Evolutionary conservation across 108 stramenopile genomes (phyloP), one percentile per base, ranked within the genome.

Genomic region (Cyclotella baltica): DNA sequence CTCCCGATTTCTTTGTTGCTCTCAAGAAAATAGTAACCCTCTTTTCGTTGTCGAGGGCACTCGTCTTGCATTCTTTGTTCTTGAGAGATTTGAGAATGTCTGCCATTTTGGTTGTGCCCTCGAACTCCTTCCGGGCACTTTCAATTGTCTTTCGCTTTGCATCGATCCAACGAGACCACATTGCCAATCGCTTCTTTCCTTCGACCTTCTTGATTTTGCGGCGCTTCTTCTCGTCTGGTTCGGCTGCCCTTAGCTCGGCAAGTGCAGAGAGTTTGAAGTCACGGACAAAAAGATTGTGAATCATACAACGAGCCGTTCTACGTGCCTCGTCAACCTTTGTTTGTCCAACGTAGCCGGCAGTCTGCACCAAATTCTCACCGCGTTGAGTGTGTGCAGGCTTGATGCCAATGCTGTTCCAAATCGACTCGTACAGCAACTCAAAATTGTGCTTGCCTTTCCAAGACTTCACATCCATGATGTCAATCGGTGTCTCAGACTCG

Each of bases 301-400:
- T 27, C 10, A 46, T 65, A 15, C 37, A 13, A 25, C 64, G 64
- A 1, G 25, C 40, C 0, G 64, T 46, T 20, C 38, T 22, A 43
- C 64, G 38, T 46, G 38, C 38, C 35, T 43, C 64, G 9, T 46
- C 64, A 4, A 65, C 64, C 1, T 23, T 10, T 22, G 64, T 65
- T 31, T 65, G 10, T 19, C 64, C 23, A 28, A 65, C 64, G 43
- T 16, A 28, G 3, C 30, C 30, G 23, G 38, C 64, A 20, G 64
- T 23, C 43, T 65, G 64, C 4, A 65, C 64, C 38, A 46, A 38
- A 65, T 43, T 65, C 40, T 65, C 64, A 3, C 31, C 37, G 11
- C 64, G 40, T 43, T 65, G 64, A 11, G 27, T 11, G n/a, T 65
- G 64, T 1, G 4, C 2, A 23, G 34, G 35, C 23, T 65, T 38